A percentile compares a stretch with the other conserved stretches of the same genome.
Conservation (phyloP, 2,329 filamentous ascomycete species). For the Verticillium tricorpus region DNA sequence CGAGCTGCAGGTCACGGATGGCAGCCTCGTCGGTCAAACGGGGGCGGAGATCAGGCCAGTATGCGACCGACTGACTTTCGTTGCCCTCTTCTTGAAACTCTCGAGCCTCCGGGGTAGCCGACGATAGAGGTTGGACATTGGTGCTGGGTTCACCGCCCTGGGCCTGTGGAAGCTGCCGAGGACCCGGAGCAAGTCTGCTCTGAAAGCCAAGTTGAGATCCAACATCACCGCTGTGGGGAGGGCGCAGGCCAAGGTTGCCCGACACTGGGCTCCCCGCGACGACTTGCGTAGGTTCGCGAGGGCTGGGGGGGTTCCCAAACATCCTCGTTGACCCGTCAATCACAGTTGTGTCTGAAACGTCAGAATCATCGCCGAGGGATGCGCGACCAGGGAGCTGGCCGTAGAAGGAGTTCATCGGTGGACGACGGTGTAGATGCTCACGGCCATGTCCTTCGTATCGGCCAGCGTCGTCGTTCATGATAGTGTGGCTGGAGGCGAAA, state of each 20-base stretch:
- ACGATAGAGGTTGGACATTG: too few species aligned
- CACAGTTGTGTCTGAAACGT: background rate
- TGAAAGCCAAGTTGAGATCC: too few species aligned
- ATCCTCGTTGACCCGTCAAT: background rate
- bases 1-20: constrained; percentile 1
- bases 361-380: background rate
- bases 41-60: constrained; percentile 7
- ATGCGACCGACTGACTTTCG: background rate
- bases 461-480: background rate
- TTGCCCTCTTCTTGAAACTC: background rate
- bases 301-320: too few species aligned
- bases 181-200: too few species aligned
- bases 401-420: background rate
- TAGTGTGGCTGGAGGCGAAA: background rate
- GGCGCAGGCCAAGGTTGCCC: background rate
- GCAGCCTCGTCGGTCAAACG: background rate
- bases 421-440: background rate
- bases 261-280: background rate
- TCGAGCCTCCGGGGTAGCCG: too few species aligned
- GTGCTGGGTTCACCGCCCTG: too few species aligned
- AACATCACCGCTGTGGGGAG: too few species aligned
- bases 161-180: too few species aligned
- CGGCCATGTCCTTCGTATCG: background rate
- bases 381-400: background rate
- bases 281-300: background rate